phyloP scores from a whole-genome alignment of 768 basidiomycete genomes.

The Leccinum uliginosum region DNA sequence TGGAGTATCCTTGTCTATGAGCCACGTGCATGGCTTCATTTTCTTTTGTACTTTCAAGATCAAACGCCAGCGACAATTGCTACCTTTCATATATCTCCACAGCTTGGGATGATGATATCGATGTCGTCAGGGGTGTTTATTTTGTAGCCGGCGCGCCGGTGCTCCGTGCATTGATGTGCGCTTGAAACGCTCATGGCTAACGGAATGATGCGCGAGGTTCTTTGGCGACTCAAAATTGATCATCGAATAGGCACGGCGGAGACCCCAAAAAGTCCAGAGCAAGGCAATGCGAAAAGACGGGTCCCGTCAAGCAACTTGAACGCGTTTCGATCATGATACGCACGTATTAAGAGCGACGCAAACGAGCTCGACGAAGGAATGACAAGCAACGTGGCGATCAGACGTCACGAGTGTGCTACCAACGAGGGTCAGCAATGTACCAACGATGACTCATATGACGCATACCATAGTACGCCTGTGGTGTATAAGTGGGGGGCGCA shows the following conservation, averaged over 20 bases:
- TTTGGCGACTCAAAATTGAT: not conserved
- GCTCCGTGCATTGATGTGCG: not conserved
- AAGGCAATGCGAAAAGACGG: not conserved
- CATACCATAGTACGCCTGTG: slow-evolving; percentile 39
- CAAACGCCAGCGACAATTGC: not conserved
- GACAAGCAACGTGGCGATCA: slow-evolving; percentile 18
- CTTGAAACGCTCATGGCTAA: not conserved
- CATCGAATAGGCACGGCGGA: not conserved
- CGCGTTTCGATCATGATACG: not conserved
- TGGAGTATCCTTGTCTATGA: not conserved
- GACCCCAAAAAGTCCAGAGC: not conserved
- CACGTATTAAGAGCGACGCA: not conserved
- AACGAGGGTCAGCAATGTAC: slow-evolving; percentile 10
- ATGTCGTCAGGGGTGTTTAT: not conserved
- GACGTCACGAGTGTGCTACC: slow-evolving; percentile 5
- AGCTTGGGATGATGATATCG: not conserved
- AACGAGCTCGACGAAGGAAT: slow-evolving; percentile 15
- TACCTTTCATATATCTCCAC: not conserved
- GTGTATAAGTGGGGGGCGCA: slow-evolving; percentile 50
- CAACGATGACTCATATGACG: slow-evolving; percentile 27
- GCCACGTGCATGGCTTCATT: not conserved
- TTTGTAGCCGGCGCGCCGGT: not conserved
- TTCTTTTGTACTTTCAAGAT: not conserved
- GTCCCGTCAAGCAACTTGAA: not conserved
- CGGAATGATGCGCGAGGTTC: not conserved